Evolutionary conservation across 805 yeast species (phyloP).

Genomic region (Clavispora carvajalis): DNA sequence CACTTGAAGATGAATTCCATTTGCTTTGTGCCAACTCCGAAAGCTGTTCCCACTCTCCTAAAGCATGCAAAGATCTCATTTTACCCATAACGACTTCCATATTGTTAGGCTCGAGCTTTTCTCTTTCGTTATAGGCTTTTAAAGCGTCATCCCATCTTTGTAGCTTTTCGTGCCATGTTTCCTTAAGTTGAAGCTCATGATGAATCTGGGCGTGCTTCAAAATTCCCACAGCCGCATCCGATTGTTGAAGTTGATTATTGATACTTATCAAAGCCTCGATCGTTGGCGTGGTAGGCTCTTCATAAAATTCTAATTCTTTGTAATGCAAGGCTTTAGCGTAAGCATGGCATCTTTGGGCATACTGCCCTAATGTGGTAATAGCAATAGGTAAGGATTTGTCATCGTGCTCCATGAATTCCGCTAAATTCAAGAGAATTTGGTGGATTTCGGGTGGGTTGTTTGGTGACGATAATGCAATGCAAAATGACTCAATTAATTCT

Average conservation of each 20-base stretch:
- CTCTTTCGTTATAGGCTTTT: constrained; percentile 80
- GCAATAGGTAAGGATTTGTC: constrained; percentile 91
- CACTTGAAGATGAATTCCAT: constrained; percentile 73
- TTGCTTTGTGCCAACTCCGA: constrained; percentile 79
- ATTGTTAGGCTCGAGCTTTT: constrained; percentile 55
- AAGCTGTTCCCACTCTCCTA: constrained; percentile 97
- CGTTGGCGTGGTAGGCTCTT: constrained; percentile 86
- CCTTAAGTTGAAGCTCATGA: constrained; percentile 86
- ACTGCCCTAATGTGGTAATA: constrained; percentile 82
- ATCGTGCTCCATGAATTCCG: constrained; percentile 97
- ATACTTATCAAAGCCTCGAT: constrained; percentile 89
- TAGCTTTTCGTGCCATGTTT: constrained; percentile 95
- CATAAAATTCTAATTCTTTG: constrained; percentile 90
- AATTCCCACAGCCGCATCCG: constrained; percentile 97
- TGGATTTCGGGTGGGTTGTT: constrained; percentile 94
- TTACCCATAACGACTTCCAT: constrained; percentile 94
- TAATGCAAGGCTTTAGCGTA: constrained; percentile 96
- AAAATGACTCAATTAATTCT: constrained; percentile 78
- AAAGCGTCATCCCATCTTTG: constrained; percentile 99
- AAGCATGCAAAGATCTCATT: constrained; percentile 94
- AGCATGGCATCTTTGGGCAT: constrained; percentile 94
- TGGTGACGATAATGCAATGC: constrained; percentile 82
- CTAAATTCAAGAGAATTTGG: constrained; percentile 81
- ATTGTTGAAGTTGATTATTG: constrained; percentile 90
- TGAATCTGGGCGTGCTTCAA: constrained; percentile 90